phyloP scores from a whole-genome alignment of 2,329 filamentous ascomycete species.

The Chalaropsis thielavioides region DNA sequence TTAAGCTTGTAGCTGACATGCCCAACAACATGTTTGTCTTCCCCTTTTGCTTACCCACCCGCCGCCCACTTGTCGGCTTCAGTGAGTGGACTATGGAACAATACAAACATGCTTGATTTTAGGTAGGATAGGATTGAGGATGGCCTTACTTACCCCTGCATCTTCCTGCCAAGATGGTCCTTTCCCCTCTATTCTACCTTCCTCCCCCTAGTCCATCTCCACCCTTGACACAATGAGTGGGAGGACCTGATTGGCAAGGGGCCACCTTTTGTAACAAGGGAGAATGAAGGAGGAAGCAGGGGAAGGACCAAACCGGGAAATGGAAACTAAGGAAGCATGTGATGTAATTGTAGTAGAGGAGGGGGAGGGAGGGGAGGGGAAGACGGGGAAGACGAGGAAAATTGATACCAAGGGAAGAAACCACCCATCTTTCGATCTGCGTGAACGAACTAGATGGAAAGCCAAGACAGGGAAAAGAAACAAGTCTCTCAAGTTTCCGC shows the following conservation, averaged over 20 bases:
- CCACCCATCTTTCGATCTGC: neutral
- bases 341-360: neutral
- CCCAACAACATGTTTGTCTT: neutral
- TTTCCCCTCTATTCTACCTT: neutral
- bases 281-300: neutral
- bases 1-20: too few relatives aligned
- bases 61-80: neutral
- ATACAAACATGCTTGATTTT: neutral
- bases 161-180: constrained; percentile 1
- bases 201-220: neutral
- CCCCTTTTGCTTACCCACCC: neutral
- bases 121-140: too few relatives aligned
- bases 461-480: neutral
- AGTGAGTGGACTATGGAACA: too few relatives aligned
- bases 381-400: neutral
- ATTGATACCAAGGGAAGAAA: neutral
- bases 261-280: neutral
- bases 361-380: neutral
- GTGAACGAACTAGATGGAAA: neutral
- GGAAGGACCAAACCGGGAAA: neutral
- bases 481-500: neutral
- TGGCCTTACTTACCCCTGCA: neutral
- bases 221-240: neutral
- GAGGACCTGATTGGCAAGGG: constrained; percentile 1
- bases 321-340: neutral